Evolutionary conservation across 2,329 filamentous ascomycete species (phyloP), one percentile per base, ranked within the genome.

Genomic region (Xylariaceae sp.): DNA sequence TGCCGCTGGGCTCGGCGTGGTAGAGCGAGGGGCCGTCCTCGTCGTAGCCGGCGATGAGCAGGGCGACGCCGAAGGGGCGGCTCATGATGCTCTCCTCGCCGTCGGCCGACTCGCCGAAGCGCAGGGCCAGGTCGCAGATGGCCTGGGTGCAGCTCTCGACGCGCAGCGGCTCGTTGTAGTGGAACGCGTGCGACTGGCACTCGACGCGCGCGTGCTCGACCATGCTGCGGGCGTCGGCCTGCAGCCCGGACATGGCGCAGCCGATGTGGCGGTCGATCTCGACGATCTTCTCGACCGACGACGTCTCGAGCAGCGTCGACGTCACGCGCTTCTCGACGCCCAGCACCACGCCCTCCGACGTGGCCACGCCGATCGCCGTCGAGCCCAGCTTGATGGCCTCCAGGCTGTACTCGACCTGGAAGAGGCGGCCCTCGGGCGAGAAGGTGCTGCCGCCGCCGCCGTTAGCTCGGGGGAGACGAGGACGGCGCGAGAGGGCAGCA

Each of bases 361-460:
- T 98, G 53, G 92, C 88, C 49, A 98, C 89, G 53, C 92, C 92
- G 68, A 98, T 98, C 58, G 92, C 92, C 51, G 92, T 98, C 55
- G 86, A 94, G 51, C 92, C 92, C 50, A 96, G 85, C 74, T 98
- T 98, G 78, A 98, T 98, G 65, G 92, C 92, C 73, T 98, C 92
- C 63, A 98, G 83, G 40, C 92, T 96, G 79, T 98, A 98, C 83
- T 98, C 92, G 72, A 98, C 92, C 72, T 98, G 92, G 77, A 98
- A 98, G 64, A 98, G 85, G 67, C 92, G 92, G 57, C 92, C 92
- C 77, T 98, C 92, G 42, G 92, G 92, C 53, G 92, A 98, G 78
- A 98, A 98, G 76, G 92, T 98, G 77, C 85, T 93, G 60, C 39
- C 38, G 13, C 14, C 12, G 24, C 15, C 24, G 15, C 12, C 24